phyloP scores from a whole-genome alignment of 495 filamentous ascomycete genomes.

The Penicillium bialowiezense region DNA sequence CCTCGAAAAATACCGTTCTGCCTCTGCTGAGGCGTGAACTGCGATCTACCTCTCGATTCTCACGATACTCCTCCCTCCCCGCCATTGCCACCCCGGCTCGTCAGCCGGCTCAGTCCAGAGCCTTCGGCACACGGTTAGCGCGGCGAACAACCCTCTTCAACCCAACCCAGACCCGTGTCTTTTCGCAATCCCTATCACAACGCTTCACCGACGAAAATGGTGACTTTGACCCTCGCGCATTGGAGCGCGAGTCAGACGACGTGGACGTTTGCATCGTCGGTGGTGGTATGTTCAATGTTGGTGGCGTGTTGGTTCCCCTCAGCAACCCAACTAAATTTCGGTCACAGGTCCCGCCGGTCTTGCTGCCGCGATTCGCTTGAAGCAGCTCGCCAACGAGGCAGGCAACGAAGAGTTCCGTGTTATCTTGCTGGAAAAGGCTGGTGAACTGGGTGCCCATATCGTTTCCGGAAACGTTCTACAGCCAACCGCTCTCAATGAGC shows the following conservation, averaged over 20 bases:
- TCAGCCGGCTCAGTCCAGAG: constrained; percentile 19
- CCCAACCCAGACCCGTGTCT: constrained; percentile 33
- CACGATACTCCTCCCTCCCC: constrained; percentile 29
- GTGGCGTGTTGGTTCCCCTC: constrained; percentile 4
- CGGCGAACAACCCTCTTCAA: constrained; percentile 24
- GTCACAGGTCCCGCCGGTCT: constrained; percentile 78
- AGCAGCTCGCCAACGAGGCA: constrained; percentile 93
- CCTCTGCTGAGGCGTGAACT: constrained; percentile 45
- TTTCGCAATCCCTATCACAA: constrained; percentile 48
- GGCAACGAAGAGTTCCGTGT: constrained; percentile 96
- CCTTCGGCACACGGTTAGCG: constrained; percentile 18
- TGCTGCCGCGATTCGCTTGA: constrained; percentile 87
- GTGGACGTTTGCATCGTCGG: constrained; percentile 98
- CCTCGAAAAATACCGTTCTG: constrained; percentile 40
- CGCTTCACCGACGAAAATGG: constrained; percentile 57
- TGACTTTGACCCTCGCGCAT: constrained; percentile 64
- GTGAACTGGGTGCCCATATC: constrained; percentile 92
- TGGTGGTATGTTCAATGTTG: constrained; percentile 59
- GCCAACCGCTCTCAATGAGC: constrained; percentile 82
- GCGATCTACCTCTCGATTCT: constrained; percentile 28
- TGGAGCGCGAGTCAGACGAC: constrained; percentile 85
- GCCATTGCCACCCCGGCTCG: constrained; percentile 21
- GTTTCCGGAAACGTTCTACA: constrained; percentile 95
- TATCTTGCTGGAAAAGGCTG: constrained; percentile 89
- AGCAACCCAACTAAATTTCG: constrained; percentile 14